Base-by-base conservation (phyloP, 129 eudicot genomes). In the Helianthus tuberosus region DNA sequence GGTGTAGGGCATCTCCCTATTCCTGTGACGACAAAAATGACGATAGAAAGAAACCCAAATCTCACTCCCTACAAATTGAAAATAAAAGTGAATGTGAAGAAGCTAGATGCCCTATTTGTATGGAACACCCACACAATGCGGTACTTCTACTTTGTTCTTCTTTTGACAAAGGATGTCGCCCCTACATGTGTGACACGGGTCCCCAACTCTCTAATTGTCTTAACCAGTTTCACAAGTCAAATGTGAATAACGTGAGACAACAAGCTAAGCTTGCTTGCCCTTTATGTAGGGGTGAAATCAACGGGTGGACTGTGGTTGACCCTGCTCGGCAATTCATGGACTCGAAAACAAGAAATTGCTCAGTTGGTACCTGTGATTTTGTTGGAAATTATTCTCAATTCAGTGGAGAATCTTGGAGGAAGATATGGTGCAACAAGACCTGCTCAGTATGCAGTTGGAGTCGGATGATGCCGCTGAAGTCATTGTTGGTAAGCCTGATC, bases 111-210 rank as follows among this genome's bases (percentile, higher is more conserved):
- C 88, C 96, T 10, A 80, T 86, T 6, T 86, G 96, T 72, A 79
- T 86, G 80, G 96, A 89, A 36, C 89, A 84, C 60, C 89, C 96
- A 0, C 96, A 89, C 81, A 89, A 89, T 65, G 91, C 88, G 39
- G 91, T 86, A 8, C 81, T 89, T 32, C 74, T 89, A 46, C 71
- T 72, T 5, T 89, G 96, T 67, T 80, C 89, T 5, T 89, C 96
- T 23, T 77, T 39, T 44, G 83, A 79, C 2, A 89, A 86, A 74
- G 96, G 96, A n/a, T 89, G 96, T 17, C 96, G 84, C 13, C 96
- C 96, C 4, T 89, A 76, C 71, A 80, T 89, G 79, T 89, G 96
- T 47, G 88, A 82, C 83, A 89, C 96, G 47, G 86, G 90, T 76
- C 70, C 79, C 60, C 88, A 84, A 12, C 96, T 82, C 75, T 89